Evolutionary conservation across 2,329 filamentous ascomycete species (phyloP), one percentile per base, ranked within the genome.

Genomic region (Metarhizium robertsii): DNA sequence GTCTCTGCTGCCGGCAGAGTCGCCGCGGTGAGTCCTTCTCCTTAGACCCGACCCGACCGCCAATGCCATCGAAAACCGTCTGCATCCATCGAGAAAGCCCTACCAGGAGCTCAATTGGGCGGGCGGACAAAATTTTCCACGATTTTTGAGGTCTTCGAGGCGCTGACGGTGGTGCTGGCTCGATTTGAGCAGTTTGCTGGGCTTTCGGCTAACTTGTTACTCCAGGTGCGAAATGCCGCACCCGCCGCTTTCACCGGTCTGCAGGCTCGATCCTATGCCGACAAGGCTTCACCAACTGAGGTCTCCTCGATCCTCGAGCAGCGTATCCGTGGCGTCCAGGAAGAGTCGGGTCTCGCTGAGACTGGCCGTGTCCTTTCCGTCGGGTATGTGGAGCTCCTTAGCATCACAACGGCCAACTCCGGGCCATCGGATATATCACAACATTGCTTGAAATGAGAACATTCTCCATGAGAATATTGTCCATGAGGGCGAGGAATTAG

Each of bases 291-390:
- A 59, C 94, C 94, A 68, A 99, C 92, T 70, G 94, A 99, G 83
- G 92, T 97, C 69, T 97, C 94, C 67, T 96, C 92, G 68, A 97
- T 99, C 77, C 89, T 99, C 73, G 94, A 97, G 83, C 92, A 97
- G 85, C 86, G 92, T 79, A 99, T 99, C 73, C 90, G 94, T 74
- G 94, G 94, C 83, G 90, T 97, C 67, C 89, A 95, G 79, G 94
- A 97, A 81, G 94, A 97, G 83, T 83, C 90, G 73, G 85, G 84
- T 75, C 88, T 99, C 69, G 91, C 94, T 76, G 94, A 99, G 88
- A 99, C 94, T 73, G 94, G 94, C 74, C 91, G 92, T 80, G 94
- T 99, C 72, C 87, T 99, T 69, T 96, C 92, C 72, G 91, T 99
- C 77, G 92, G 92, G 92, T 97, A 95, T 74, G 91, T 87, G 65